Percentiles rank a stretch among this genome's conserved stretches.
phyloP scores from a whole-genome alignment of 352 stramenopile genomes.

The Phytophthora kernoviae region DNA sequence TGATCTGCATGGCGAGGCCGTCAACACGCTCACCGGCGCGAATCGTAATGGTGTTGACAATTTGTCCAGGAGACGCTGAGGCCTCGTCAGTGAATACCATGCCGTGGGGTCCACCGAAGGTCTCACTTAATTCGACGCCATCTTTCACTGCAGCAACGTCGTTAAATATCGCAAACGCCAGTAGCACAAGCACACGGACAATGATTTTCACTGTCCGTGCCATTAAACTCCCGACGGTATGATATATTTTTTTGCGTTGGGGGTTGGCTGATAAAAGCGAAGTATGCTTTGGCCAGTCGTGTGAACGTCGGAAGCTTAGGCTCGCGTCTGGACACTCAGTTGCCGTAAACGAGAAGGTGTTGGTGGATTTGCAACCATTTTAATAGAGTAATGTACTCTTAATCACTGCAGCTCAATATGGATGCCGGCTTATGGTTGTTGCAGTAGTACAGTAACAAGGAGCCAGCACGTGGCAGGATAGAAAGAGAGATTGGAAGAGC shows the following conservation, averaged over 20 bases:
- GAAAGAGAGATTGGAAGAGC: too few species aligned
- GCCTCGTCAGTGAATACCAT: slow-evolving; percentile 6
- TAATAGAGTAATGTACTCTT: too few species aligned
- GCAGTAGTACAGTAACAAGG: too few species aligned
- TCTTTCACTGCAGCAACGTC: neutral
- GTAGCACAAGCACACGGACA: neutral
- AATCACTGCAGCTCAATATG: too few species aligned
- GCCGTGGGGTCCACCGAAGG: slow-evolving; percentile 13
- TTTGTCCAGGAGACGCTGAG: slow-evolving; percentile 5
- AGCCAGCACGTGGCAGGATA: too few species aligned
- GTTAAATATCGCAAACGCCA: neutral
- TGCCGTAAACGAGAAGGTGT: too few species aligned
- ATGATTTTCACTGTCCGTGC: too few species aligned
- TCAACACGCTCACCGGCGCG: slow-evolving; percentile 9
- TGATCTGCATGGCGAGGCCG: slow-evolving; percentile 6
- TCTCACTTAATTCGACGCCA: slow-evolving; percentile 9
- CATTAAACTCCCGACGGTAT: neutral
- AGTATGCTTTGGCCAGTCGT: neutral
- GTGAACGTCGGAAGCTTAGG: neutral
- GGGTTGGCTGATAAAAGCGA: neutral
- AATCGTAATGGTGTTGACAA: slow-evolving; percentile 5
- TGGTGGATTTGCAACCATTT: too few species aligned
- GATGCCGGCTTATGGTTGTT: too few species aligned
- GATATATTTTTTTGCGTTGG: neutral
- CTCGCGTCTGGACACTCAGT: too few species aligned